Percentiles rank a stretch among this genome's conserved stretches.
phyloP scores from a whole-genome alignment of 148 eudicot species.

The Pouteria glomerata region DNA sequence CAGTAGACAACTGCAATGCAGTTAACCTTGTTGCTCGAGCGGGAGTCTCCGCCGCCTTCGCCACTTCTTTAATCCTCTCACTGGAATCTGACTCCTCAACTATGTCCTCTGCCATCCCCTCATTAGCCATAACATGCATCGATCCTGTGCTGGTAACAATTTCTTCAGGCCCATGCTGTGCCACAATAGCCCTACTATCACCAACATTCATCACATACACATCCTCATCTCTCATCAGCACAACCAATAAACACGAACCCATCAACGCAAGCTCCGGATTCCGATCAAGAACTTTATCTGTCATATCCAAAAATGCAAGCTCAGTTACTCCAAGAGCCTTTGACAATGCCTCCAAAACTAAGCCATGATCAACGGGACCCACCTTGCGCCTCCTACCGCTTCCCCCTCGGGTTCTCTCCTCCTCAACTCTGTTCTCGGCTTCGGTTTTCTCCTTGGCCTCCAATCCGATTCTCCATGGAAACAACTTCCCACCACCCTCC shows the following conservation, averaged over 20 bases:
- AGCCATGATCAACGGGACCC: slow-evolving; percentile 76
- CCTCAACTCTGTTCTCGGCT: slow-evolving; percentile 41
- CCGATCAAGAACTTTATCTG: slow-evolving; percentile 87
- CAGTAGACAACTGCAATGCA: slow-evolving; percentile 93
- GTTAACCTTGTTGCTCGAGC: slow-evolving; percentile 43
- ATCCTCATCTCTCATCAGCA: slow-evolving; percentile 93
- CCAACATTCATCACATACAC: slow-evolving; percentile 99
- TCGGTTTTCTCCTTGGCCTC: slow-evolving; percentile 50
- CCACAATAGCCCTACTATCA: slow-evolving; percentile 98
- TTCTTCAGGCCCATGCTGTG: slow-evolving; percentile 52
- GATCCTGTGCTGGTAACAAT: slow-evolving; percentile 23
- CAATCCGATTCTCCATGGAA: slow-evolving; percentile 75
- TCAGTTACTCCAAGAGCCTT: slow-evolving; percentile 80
- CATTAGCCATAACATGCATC: slow-evolving; percentile 29
- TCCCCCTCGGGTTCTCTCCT: slow-evolving; percentile 44
- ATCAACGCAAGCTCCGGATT: slow-evolving; percentile 96
- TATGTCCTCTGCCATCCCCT: slow-evolving; percentile 49
- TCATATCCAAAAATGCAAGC: slow-evolving; percentile 81
- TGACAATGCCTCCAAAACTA: slow-evolving; percentile 78
- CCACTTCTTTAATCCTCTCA: slow-evolving; percentile 33
- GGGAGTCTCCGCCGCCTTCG: slow-evolving; percentile 35
- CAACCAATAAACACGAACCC: slow-evolving; percentile 99
- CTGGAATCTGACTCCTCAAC: slow-evolving; percentile 53
- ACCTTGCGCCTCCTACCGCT: slow-evolving; percentile 51
- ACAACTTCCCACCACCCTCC: slow-evolving; percentile 50